Evolutionary conservation across 75 land plant genomes (phyloP).

Genomic region (Pinus taeda): DNA sequence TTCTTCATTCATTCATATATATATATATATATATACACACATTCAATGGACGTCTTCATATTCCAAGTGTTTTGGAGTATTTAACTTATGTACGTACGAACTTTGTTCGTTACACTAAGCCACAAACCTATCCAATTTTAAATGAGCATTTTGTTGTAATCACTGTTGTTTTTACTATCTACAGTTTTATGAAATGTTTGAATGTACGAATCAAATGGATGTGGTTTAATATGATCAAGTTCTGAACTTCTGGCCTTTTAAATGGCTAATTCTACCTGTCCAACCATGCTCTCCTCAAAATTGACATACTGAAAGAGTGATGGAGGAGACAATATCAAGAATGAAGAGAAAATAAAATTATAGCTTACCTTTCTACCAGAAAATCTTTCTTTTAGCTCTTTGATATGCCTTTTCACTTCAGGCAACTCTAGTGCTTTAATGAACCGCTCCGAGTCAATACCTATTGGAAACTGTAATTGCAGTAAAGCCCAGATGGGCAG

Average conservation of each 20-base stretch:
- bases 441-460: slow-evolving; percentile 93
- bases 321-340: neutral
- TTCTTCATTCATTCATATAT: too few relatives aligned
- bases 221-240: neutral
- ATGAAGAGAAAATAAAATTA: neutral
- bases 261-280: neutral
- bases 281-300: neutral
- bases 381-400: slow-evolving; percentile 76
- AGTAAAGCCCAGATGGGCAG: neutral
- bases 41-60: too few relatives aligned
- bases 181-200: neutral
- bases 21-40: too few relatives aligned
- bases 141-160: neutral
- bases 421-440: slow-evolving; percentile 76
- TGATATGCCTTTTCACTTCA: slow-evolving; percentile 66
- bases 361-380: slow-evolving; percentile 77
- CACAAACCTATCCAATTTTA: neutral
- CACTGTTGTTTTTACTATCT: neutral
- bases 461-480: slow-evolving; percentile 87
- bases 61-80: too few relatives aligned
- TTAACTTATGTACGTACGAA: too few relatives aligned
- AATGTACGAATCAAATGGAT: neutral
- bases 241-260: neutral
- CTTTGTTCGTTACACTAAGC: neutral
- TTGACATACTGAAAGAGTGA: neutral